These are phyloP conservation scores for Angophora floribunda DNA, from an alignment of 345 rosid species.

Conservation along the genomic window DNA sequence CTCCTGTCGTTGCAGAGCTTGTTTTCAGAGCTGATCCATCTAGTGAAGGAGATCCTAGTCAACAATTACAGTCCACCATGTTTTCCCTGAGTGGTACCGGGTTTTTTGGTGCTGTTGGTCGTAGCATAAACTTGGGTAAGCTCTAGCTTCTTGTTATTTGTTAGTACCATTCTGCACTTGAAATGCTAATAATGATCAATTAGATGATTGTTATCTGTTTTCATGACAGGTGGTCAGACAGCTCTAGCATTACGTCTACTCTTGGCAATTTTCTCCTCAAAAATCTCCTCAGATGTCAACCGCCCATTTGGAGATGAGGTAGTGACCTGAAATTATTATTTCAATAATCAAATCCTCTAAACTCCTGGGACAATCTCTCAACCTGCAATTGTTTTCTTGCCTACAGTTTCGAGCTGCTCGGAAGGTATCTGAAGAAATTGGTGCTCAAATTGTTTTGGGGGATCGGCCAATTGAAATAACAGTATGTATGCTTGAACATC, in stretches of 20 bases:
- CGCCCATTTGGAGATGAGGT: conserved; percentile 92
- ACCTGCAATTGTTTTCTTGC: background rate
- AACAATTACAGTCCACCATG: conserved; percentile 35
- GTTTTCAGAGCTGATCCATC: conserved; percentile 83
- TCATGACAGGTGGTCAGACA: conserved; percentile 63
- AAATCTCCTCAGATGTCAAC: conserved; percentile 58
- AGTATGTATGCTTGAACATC: conserved; percentile 12
- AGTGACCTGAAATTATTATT: background rate
- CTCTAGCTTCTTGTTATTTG: background rate
- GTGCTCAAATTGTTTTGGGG: conserved; percentile 85
- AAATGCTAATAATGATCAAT: background rate
- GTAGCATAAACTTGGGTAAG: conserved; percentile 78
- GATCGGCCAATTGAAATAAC: conserved; percentile 89
- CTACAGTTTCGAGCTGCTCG: conserved; percentile 82
- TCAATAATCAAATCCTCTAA: background rate
- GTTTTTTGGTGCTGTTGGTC: conserved; percentile 76
- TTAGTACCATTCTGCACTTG: background rate
- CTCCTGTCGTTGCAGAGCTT: conserved; percentile 44
- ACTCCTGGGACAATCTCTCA: background rate
- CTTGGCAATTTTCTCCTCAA: conserved; percentile 74
- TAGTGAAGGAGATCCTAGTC: conserved; percentile 19
- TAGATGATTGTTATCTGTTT: background rate
- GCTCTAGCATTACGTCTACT: conserved; percentile 82
- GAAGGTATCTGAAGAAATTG: conserved; percentile 65
- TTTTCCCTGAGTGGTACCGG: conserved; percentile 77